Percentiles rank a stretch among this genome's conserved stretches.
Conservation (phyloP, 176 grass and related monocot species). For the Pharus latifolius region DNA sequence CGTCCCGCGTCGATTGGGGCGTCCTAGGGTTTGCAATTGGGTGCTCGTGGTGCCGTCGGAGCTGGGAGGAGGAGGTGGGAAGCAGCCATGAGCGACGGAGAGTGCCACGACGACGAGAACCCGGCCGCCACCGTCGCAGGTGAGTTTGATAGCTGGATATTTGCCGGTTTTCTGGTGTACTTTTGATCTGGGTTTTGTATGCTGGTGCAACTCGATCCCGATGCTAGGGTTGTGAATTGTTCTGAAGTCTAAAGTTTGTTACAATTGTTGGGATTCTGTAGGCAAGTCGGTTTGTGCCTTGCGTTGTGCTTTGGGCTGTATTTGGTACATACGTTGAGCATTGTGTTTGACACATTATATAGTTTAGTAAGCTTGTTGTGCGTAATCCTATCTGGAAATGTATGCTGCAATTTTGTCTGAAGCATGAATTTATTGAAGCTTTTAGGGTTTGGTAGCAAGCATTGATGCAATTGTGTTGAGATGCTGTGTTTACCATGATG, state of each 20-base stretch:
- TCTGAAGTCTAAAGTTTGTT: background rate
- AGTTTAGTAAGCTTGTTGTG: background rate
- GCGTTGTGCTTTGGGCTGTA: background rate
- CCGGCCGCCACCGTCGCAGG: slow-evolving; percentile 28
- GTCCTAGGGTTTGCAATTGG: slow-evolving; percentile 28
- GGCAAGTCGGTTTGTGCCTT: background rate
- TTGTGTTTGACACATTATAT: background rate
- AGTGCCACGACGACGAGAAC: slow-evolving; percentile 24
- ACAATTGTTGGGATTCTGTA: background rate
- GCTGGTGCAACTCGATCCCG: background rate
- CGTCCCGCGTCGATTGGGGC: background rate
- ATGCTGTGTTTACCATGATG: background rate
- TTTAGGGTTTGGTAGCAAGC: background rate
- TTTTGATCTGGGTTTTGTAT: slow-evolving; percentile 3
- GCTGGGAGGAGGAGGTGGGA: too few relatives aligned
- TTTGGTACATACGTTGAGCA: background rate
- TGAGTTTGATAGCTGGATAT: background rate
- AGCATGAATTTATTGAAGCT: background rate
- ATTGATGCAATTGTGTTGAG: background rate
- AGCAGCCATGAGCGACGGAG: slow-evolving; percentile 29
- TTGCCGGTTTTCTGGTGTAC: background rate
- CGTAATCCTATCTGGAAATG: background rate
- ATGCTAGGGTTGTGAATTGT: slow-evolving; percentile 9
- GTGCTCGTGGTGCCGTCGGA: background rate
- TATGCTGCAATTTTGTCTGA: too few relatives aligned